Evolutionary conservation across 257 asterid genomes (phyloP).

Genomic region (Jacaranda copaia): DNA sequence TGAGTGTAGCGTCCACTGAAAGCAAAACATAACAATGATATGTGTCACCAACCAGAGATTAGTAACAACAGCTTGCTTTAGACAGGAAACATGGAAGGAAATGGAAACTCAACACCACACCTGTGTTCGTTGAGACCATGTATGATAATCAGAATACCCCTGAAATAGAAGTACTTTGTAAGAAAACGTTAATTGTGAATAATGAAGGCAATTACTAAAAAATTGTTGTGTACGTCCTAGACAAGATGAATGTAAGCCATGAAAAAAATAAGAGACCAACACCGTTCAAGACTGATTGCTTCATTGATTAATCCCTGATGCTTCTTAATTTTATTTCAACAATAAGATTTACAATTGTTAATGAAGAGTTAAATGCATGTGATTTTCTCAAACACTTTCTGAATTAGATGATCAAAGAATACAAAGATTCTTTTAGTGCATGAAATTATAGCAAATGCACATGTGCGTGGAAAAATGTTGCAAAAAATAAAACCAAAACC

Average conservation of each 20-base stretch:
- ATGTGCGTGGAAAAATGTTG: too few species aligned
- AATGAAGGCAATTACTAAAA: constrained; percentile 29
- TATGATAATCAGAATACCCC: constrained; percentile 90
- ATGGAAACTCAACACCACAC: constrained; percentile 41
- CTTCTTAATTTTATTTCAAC: constrained; percentile 18
- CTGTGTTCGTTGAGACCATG: constrained; percentile 99
- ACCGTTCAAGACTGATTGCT: constrained; percentile 25
- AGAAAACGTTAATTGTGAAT: constrained; percentile 25
- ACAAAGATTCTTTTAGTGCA: too few species aligned
- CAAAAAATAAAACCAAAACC: too few species aligned
- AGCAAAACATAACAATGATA: constrained; percentile 33
- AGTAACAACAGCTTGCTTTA: constrained; percentile 22
- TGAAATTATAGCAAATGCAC: too few species aligned
- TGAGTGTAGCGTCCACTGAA: constrained; percentile 89
- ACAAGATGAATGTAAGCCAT: constrained; percentile 21
- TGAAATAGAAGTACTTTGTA: constrained; percentile 47
- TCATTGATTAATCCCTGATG: constrained; percentile 11
- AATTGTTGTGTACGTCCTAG: background rate
- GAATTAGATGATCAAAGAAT: too few species aligned
- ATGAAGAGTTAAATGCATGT: background rate
- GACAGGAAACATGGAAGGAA: constrained; percentile 13
- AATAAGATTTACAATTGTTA: background rate
- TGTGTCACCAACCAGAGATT: constrained; percentile 25
- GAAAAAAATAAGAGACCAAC: constrained; percentile 32
- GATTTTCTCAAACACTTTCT: too few species aligned